Base-by-base conservation (phyloP, 139 green algal species). In the Chlorella sorokiniana region DNA sequence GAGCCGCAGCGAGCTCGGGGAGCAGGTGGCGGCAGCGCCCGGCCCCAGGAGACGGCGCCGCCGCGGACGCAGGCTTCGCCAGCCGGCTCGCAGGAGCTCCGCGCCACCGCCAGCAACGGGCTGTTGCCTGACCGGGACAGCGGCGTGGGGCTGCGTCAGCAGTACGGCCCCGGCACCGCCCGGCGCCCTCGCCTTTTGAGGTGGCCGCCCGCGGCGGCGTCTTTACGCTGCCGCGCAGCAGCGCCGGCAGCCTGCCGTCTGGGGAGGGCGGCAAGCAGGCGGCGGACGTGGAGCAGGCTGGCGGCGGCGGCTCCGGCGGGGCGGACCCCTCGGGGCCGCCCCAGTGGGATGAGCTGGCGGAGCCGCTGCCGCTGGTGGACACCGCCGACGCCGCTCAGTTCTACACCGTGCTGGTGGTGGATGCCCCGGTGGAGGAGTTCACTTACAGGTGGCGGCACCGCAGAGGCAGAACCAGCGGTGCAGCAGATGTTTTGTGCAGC, bases 361-460 rank as follows among this genome's bases (percentile, higher is more conserved):
- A 62, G 75, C 59, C 75, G 7, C 64, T 72, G 25, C 41, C 75
- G 8, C 40, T 81, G 2, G 33, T 81, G 25, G 38, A 3, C 25
- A 61, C 18, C 18, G 75, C 73, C 5, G 73, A 79, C 31, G 73
- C 73, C 4, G 73, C 73, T 1, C 73, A 79, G 73, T 79, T 79
- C 59, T 81, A 81, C 75, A 71, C 75, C 0, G 75, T 71, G 29
- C 56, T 81, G 4, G 33, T 81, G 8, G 42, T 81, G 18, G 75
- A 81, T 31, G 59, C 67, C 29, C n/a, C 75, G 1, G 7, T 70
- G 6, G 75, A 81, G 40, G 38, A 81, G 59, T 81, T 81, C n/a
- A 29, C 29, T 0, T 41, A 59, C 75, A 71, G 75, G 59, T 81
- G 59, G n/a, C n/a, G n/a, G n/a, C n/a, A n/a, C n/a, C n/a, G n/a